Conservation (phyloP, 2,329 filamentous ascomycete genomes). For the Fusarium buharicum region DNA sequence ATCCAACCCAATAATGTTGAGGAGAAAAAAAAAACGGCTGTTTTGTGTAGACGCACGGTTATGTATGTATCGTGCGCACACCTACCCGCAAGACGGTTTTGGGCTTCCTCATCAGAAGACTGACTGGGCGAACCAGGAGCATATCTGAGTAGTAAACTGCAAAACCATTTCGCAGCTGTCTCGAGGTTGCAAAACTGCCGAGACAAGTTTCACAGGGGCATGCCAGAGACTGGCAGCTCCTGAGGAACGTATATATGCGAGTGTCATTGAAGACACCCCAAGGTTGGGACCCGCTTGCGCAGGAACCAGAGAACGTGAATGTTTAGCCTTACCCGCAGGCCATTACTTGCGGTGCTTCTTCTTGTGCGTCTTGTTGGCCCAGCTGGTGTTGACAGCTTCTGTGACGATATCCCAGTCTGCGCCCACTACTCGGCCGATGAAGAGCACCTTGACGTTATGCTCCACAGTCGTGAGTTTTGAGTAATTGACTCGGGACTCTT, state of each 20-base stretch:
- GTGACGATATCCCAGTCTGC: constrained; percentile 56
- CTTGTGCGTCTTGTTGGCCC: constrained; percentile 57
- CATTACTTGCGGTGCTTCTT: constrained; percentile 42
- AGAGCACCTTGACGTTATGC: constrained; percentile 67
- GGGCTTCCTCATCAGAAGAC: constrained; percentile 1
- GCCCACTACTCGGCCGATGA: constrained; percentile 60
- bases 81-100: not conserved
- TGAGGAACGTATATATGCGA: constrained; percentile 49
- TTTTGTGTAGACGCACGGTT: constrained; percentile 12
- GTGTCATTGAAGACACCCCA: constrained; percentile 36
- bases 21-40: constrained; percentile 6
- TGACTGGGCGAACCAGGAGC: not conserved
- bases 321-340: constrained; percentile 20
- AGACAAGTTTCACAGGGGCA: constrained; percentile 36
- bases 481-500: constrained; percentile 67
- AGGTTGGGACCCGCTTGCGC: constrained; percentile 30
- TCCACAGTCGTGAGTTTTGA: constrained; percentile 66
- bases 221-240: constrained; percentile 32
- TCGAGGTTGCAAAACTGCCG: constrained; percentile 24
- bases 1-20: constrained; percentile 4
- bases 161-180: constrained; percentile 14
- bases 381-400: constrained; percentile 61
- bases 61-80: not conserved
- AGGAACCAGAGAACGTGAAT: constrained; percentile 44
- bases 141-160: constrained; percentile 6